phyloP scores from a whole-genome alignment of 192 early-diverging fungal genomes.

The Mortierella alpina region DNA sequence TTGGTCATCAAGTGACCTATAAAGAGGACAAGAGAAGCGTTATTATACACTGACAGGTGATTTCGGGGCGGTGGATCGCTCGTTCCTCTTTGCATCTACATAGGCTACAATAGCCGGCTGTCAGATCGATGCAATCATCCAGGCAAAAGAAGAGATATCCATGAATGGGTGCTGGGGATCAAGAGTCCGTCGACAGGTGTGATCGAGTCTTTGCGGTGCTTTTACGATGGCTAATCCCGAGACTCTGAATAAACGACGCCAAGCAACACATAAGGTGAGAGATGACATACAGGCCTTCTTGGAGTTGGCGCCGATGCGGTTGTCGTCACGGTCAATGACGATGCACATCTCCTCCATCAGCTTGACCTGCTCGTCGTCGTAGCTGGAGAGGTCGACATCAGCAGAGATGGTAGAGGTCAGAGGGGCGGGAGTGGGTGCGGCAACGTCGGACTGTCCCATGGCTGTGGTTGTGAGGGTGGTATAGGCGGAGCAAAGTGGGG shows the following conservation, averaged over 20 bases:
- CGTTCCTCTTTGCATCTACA: too few species aligned
- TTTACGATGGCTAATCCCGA: too few species aligned
- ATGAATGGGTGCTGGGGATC: too few species aligned
- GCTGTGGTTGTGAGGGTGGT: conserved; percentile 6
- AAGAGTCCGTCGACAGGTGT: too few species aligned
- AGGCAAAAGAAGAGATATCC: background rate
- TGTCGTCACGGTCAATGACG: conserved; percentile 88
- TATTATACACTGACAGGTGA: background rate
- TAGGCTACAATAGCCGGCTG: too few species aligned
- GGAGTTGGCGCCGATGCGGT: conserved; percentile 82
- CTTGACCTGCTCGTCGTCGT: conserved; percentile 88
- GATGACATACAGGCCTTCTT: conserved; percentile 89
- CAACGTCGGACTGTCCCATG: conserved; percentile 39
- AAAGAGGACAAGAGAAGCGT: background rate
- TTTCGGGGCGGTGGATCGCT: too few species aligned
- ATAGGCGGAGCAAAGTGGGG: background rate
- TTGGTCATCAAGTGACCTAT: conserved; percentile 95
- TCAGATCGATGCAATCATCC: background rate
- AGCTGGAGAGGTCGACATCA: conserved; percentile 69
- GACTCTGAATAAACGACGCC: too few species aligned
- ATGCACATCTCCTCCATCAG: conserved; percentile 99
- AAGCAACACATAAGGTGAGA: background rate
- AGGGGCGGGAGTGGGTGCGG: conserved; percentile 27
- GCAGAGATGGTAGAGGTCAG: conserved; percentile 47
- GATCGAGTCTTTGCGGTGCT: too few species aligned